Percentiles rank a stretch among this genome's conserved stretches.
phyloP scores from a whole-genome alignment of 2,329 filamentous ascomycete genomes.

The Neospermospora avenae region DNA sequence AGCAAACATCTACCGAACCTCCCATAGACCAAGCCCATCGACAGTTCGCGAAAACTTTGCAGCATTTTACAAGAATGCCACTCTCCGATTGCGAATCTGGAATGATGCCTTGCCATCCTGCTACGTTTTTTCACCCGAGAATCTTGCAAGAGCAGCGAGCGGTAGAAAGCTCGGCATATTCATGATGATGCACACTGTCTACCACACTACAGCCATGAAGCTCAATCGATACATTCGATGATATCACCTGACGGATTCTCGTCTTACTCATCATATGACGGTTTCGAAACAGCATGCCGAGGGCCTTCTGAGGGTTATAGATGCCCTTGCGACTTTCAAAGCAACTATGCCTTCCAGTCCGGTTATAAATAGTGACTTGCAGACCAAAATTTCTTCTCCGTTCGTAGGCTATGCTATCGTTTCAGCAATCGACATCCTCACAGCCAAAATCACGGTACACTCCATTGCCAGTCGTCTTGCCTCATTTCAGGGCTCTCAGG shows the following conservation, averaged over 20 bases:
- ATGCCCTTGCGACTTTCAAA: conserved; percentile 41
- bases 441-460: conserved; percentile 53
- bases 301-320: conserved; percentile 47
- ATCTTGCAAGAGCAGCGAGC: conserved; percentile 53
- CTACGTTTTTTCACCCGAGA: conserved; percentile 52
- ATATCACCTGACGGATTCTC: conserved; percentile 40
- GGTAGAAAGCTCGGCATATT: conserved; percentile 55
- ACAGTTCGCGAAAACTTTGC: conserved; percentile 36
- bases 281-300: conserved; percentile 51
- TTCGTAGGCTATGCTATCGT: conserved; percentile 60
- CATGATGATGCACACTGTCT: conserved; percentile 62
- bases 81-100: conserved; percentile 57
- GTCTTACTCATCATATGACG: conserved; percentile 45
- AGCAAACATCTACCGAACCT: conserved; percentile 53
- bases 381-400: conserved; percentile 47
- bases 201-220: conserved; percentile 61
- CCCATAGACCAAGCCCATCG: conserved; percentile 27
- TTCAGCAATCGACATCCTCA: conserved; percentile 64
- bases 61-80: conserved; percentile 50
- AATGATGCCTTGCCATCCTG: conserved; percentile 50
- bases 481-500: conserved; percentile 50
- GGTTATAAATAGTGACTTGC: background rate
- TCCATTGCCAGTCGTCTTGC: conserved; percentile 51
- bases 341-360: conserved; percentile 8
- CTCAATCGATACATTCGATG: conserved; percentile 58